Conservation (phyloP, 768 basidiomycete genomes). For the Collybia nuda region DNA sequence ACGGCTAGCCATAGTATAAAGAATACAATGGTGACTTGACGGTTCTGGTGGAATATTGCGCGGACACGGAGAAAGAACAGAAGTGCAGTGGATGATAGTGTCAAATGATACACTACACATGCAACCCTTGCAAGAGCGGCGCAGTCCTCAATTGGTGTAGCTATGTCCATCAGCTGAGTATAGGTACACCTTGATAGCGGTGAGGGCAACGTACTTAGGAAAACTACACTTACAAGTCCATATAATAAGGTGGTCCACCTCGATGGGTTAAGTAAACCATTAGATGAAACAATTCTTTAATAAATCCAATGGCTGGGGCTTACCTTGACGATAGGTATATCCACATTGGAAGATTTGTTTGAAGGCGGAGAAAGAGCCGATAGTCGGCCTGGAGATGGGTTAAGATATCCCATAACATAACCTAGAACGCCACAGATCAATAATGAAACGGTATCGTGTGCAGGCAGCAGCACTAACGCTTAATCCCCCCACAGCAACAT, state of each 20-base stretch:
- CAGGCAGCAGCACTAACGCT: conserved; percentile 11
- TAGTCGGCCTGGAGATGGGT: conserved; percentile 25
- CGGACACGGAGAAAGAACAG: conserved; percentile 32
- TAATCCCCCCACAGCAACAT: conserved; percentile 22
- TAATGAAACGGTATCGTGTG: neutral
- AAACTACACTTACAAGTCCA: conserved; percentile 18
- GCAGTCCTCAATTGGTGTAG: conserved; percentile 19
- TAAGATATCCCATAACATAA: conserved; percentile 31
- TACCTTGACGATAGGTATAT: conserved; percentile 32
- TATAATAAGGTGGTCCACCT: conserved; percentile 20
- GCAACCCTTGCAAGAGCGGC: conserved; percentile 17
- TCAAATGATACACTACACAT: conserved; percentile 20
- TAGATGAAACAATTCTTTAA: neutral
- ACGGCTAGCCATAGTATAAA: conserved; percentile 25
- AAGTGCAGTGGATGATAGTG: conserved; percentile 22
- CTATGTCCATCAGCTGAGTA: neutral
- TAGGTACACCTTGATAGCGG: too few species aligned
- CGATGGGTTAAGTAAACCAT: neutral
- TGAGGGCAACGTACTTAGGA: conserved; percentile 15
- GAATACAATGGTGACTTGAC: conserved; percentile 21
- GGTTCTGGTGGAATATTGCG: conserved; percentile 26
- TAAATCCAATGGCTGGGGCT: neutral
- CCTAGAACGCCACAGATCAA: conserved; percentile 10
- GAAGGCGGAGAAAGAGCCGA: conserved; percentile 16
- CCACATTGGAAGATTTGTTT: conserved; percentile 16